These are phyloP conservation scores for Limonium bicolor DNA, from an alignment of 148 eudicot species.

Conservation along the genomic window DNA sequence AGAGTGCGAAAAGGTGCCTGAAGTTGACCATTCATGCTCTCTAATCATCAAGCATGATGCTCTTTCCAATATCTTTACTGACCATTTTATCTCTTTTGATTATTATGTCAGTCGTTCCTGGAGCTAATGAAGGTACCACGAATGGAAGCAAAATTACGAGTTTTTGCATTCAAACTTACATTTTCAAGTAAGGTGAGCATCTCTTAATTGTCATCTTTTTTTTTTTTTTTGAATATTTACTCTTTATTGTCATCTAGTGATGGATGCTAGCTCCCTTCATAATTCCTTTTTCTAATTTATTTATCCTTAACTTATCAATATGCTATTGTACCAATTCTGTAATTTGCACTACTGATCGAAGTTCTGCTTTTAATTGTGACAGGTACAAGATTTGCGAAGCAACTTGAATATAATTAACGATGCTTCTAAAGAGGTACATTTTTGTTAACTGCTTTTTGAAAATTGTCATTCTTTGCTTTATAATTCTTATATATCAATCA, in stretches of 20 bases:
- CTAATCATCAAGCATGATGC: neutral
- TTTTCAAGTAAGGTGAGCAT: constrained; percentile 68
- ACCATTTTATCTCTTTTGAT: constrained; percentile 13
- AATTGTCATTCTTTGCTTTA: too few relatives aligned
- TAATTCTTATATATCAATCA: too few relatives aligned
- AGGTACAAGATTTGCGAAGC: constrained; percentile 67
- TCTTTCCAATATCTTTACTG: neutral
- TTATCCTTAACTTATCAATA: too few relatives aligned
- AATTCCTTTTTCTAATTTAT: too few relatives aligned
- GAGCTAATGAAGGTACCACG: constrained; percentile 98
- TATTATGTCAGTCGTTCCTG: constrained; percentile 64
- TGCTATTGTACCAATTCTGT: too few relatives aligned
- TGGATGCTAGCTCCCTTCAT: too few relatives aligned
- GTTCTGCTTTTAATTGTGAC: too few relatives aligned
- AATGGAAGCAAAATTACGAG: constrained; percentile 88
- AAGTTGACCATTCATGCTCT: constrained; percentile 5
- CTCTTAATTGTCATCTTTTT: neutral
- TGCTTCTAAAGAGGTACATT: constrained; percentile 74
- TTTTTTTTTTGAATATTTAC: neutral
- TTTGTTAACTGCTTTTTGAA: too few relatives aligned
- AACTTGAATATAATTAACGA: constrained; percentile 69
- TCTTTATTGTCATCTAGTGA: too few relatives aligned
- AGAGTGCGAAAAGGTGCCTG: constrained; percentile 82
- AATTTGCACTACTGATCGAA: too few relatives aligned
- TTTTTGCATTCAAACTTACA: constrained; percentile 81